phyloP scores from a whole-genome alignment of 805 yeast species.

The Zygosaccharomyces bailii region DNA sequence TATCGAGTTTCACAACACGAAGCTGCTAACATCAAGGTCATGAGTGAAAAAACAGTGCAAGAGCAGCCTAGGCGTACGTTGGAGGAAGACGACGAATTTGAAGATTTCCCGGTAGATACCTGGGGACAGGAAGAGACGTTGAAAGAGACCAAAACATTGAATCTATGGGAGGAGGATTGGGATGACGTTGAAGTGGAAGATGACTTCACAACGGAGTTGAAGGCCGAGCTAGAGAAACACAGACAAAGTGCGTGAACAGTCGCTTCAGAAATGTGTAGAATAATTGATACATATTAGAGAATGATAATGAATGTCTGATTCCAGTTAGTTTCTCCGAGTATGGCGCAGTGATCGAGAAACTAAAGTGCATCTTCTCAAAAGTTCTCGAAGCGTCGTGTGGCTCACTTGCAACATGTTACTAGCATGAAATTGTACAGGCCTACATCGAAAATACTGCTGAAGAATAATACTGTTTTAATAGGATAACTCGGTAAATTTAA shows the following conservation, averaged over 20 bases:
- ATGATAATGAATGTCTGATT: not conserved
- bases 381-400: no score
- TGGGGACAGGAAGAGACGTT: conserved; percentile 65
- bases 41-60: conserved; percentile 2
- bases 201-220: conserved; percentile 73
- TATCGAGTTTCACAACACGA: no score
- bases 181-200: conserved; percentile 93
- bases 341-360: no score
- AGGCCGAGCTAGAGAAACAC: conserved; percentile 42
- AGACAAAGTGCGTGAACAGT: conserved; percentile 12
- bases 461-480: no score
- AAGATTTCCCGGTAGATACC: conserved; percentile 90
- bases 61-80: conserved; percentile 42
- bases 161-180: conserved; percentile 97
- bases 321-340: not conserved
- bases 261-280: not conserved
- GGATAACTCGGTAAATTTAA: no score
- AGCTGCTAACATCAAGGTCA: no score
- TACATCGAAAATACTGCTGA: no score
- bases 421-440: no score
- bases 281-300: conserved; percentile 1
- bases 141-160: conserved; percentile 42
- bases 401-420: no score
- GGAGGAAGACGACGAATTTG: conserved; percentile 96
- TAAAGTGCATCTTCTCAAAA: no score